A percentile compares a stretch with the other conserved stretches of the same genome.
Conservation (phyloP, 2,329 filamentous ascomycete species). For the Xenoacremonium recifei region DNA sequence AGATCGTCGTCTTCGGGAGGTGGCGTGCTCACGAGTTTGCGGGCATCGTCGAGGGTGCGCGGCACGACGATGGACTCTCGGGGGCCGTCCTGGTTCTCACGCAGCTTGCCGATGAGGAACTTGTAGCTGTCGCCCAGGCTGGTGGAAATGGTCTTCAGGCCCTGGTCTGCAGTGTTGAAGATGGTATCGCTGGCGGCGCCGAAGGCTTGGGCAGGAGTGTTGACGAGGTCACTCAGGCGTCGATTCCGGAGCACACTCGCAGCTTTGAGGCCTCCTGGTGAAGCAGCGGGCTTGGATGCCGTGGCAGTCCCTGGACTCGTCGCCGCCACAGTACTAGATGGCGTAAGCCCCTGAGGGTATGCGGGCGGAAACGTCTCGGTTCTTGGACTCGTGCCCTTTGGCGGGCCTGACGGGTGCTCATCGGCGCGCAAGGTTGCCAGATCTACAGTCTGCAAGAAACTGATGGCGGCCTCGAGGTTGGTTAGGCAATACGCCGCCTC, state of each 20-base stretch:
- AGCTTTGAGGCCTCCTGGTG: constrained; percentile 43
- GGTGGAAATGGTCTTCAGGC: constrained; percentile 86
- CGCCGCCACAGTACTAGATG: constrained; percentile 29
- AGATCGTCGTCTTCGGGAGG: constrained; percentile 60
- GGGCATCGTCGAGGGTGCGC: constrained; percentile 88
- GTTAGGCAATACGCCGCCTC: constrained; percentile 96
- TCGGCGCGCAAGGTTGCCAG: constrained; percentile 83
- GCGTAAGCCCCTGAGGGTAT: constrained; percentile 46
- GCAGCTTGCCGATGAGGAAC: constrained; percentile 85
- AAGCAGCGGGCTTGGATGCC: constrained; percentile 35
- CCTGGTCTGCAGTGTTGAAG: constrained; percentile 84
- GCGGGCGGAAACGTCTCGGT: constrained; percentile 58
- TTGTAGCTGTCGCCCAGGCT: constrained; percentile 92
- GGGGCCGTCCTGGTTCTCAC: constrained; percentile 59
- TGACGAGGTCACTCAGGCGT: constrained; percentile 80
- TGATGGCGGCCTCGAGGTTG: constrained; percentile 91
- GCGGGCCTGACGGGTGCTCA: constrained; percentile 67
- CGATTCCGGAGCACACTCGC: constrained; percentile 62
- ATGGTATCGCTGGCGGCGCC: constrained; percentile 82
- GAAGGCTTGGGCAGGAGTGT: constrained; percentile 77
- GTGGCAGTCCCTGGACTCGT: constrained; percentile 30
- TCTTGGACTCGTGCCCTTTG: constrained; percentile 52
- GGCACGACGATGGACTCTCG: constrained; percentile 62
- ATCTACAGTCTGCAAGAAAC: constrained; percentile 93
- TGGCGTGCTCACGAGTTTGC: constrained; percentile 79